Base-by-base conservation (phyloP, 805 yeast species). In the Pichia insulana region DNA sequence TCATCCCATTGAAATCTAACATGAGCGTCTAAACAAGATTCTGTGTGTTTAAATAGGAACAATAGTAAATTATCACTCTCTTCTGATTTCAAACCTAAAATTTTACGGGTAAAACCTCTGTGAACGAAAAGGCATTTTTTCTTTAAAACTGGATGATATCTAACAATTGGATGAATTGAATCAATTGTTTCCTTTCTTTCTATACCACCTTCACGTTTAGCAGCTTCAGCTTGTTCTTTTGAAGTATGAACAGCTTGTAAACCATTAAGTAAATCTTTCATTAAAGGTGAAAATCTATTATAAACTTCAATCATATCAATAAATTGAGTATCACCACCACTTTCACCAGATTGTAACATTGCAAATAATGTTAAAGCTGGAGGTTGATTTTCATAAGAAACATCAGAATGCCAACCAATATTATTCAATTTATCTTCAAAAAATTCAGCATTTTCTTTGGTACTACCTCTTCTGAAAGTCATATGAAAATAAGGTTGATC, bases 281-380 rank as follows among this genome's bases (percentile, higher is more conserved):
- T 74, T 30, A 67, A 72, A 22, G 84, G 83, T 1, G 89, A 82
- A 39, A 83, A 67, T 53, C 90, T 66, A 45, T 78, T 73, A 60
- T 79, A 83, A 11, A 86, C 86, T 57, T 80, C 88, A 32, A 69
- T 67, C 20, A 78, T 68, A 56, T 81, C 85, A n/a, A 84, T 73
- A 55, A 81, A 83, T 36, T 81, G 64, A n/a, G 92, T 83, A 58
- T 83, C 92, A 47, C 92, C 92, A 42, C 90, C 90, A 40, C 87
- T 88, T 30, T 77, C 49, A 27, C 50, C 49, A 13, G 54, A 49
- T 33, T 80, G 83, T 39, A 82, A 64, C 43, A 80, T 76, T 16
- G 76, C 69, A 54, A 83, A 78, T 46, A 80, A 72, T 0, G 94
- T 83, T 44, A 73, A 65, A 9, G 81, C 83, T 11, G 89, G 83